Percentiles rank a stretch among this genome's conserved stretches.
phyloP scores from a whole-genome alignment of 106 monocot genomes.

The Ottelia alismoides region DNA sequence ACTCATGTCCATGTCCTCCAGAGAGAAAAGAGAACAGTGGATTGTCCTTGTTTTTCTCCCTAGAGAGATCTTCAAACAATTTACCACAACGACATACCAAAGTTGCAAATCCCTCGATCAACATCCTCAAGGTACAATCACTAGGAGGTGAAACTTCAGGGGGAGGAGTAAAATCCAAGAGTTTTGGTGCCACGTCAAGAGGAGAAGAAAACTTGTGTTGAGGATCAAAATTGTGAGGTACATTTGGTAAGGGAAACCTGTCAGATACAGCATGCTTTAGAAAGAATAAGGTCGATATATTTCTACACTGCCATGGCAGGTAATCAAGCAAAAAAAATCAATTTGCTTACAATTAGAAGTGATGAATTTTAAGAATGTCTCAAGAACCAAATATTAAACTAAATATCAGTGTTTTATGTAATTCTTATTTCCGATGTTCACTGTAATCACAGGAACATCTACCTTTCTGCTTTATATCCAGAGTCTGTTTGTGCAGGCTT shows the following conservation, averaged over 20 bases:
- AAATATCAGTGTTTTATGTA: no score
- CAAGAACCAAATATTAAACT: no score
- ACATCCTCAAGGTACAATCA: conserved; percentile 43
- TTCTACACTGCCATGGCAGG: no score
- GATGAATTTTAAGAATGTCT: no score
- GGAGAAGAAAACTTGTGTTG: conserved; percentile 56
- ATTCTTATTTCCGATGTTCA: no score
- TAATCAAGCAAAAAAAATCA: no score
- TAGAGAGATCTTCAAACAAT: conserved; percentile 82
- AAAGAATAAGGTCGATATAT: no score
- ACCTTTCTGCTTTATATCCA: conserved; percentile 78
- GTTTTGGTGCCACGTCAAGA: conserved; percentile 18
- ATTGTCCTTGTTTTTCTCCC: conserved; percentile 72
- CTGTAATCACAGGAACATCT: conserved; percentile 11
- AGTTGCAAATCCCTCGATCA: conserved; percentile 84
- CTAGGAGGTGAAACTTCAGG: conserved; percentile 75
- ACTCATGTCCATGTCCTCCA: conserved; percentile 69
- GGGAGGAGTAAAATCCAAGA: conserved; percentile 40
- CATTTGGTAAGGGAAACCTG: conserved; percentile 77
- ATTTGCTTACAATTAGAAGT: no score
- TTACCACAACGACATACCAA: conserved; percentile 87
- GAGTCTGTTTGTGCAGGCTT: conserved; percentile 53
- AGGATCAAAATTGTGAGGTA: conserved; percentile 60
- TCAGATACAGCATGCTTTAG: not conserved
- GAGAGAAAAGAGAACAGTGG: conserved; percentile 71